Evolutionary conservation across 179 eudicot genomes (phyloP), one percentile per base, ranked within the genome.

Genomic region (Silene noctiflora): DNA sequence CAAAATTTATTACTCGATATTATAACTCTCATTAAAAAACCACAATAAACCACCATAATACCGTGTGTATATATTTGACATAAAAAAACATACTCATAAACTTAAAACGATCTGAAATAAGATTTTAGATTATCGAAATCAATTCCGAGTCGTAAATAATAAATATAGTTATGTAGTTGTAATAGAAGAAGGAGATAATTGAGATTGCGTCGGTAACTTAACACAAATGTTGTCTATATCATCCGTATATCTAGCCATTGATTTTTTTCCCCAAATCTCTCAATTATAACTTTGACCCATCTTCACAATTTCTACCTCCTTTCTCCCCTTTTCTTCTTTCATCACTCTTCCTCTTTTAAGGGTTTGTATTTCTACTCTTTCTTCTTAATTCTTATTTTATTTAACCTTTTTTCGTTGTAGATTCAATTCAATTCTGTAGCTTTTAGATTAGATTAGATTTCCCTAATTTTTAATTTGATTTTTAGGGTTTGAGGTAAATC

Each of bases 281-380:
- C 51, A 27, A 24, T 39, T 39, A 39, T 39, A 39, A 73, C 46
- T 53, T 82, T 82, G 84, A 78, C 84, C 76, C 79, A 64, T 69
- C 77, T 66, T 67, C 79, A 21, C 70, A 44, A 72, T 29, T 75
- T 75, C 73, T 14, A 39, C 29, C 56, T 19, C 31, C 21, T 55
- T 75, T 69, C 76, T 63, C 69, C 44, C 67, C 35, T 20, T 33
- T 20, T 33, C 63, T 71, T 68, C 67, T 46, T 4, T 53, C 75
- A 14, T 67, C 76, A 74, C 19, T 69, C 74, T 63, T 71, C 48
- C 70, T 76, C 71, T 73, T 13, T 19, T 11, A 33, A 35, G 76
- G 82, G 85, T 78, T 21, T 53, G 51, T 76, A 58, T 27, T 71
- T 75, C 82, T 35, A 29, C 77, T 78, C 79, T 58, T 70, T n/a